Evolutionary conservation across 352 stramenopile species (phyloP).

Genomic region (Phytopythium helicoides): DNA sequence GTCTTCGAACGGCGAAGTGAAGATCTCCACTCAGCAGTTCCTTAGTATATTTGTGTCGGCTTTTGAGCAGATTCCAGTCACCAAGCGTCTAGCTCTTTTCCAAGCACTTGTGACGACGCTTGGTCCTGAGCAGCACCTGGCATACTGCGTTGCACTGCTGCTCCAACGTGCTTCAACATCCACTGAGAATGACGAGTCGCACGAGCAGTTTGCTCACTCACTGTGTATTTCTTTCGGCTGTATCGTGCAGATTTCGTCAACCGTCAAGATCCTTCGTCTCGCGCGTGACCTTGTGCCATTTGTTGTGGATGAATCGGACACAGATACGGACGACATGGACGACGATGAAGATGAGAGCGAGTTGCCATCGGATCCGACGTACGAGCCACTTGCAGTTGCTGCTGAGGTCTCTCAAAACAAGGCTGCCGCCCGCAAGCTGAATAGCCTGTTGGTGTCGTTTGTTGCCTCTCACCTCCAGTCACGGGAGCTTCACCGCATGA

Average conservation of each 20-base stretch:
- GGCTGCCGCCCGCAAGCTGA: constrained; percentile 47
- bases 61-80: constrained; percentile 61
- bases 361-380: constrained; percentile 23
- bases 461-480: constrained; percentile 63
- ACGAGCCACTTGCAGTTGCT: constrained; percentile 52
- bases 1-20: constrained; percentile 1
- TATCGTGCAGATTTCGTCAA: constrained; percentile 49
- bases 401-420: constrained; percentile 29
- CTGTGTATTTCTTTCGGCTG: constrained; percentile 59
- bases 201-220: constrained; percentile 63
- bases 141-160: constrained; percentile 56
- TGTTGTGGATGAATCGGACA: constrained; percentile 70
- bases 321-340: constrained; percentile 70
- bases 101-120: constrained; percentile 59
- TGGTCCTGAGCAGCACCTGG: constrained; percentile 36
- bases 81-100: constrained; percentile 61
- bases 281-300: constrained; percentile 59
- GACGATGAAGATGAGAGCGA: constrained; percentile 61
- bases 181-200: constrained; percentile 37
- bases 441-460: constrained; percentile 64
- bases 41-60: constrained; percentile 74
- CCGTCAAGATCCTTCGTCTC: constrained; percentile 62
- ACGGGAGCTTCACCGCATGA: constrained; percentile 70
- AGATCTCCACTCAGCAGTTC: constrained; percentile 71
- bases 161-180: constrained; percentile 34